Conservation (phyloP, 257 asterid genomes). For the Misopates orontium region DNA sequence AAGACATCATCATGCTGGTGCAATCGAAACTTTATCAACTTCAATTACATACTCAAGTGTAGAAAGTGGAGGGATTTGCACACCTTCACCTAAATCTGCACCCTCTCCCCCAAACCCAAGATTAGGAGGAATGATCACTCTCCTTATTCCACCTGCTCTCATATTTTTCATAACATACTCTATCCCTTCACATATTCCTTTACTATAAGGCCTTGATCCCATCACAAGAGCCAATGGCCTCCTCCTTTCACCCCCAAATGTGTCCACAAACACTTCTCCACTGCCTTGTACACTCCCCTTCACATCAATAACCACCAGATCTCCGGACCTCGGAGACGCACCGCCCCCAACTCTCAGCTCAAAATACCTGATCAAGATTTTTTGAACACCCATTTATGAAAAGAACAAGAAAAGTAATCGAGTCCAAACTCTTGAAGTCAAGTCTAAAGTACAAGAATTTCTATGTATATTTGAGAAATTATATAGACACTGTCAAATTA, state of each 20-base stretch:
- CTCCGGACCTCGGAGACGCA: constrained; percentile 59
- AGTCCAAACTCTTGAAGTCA: too few relatives aligned
- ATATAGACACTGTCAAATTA: too few relatives aligned
- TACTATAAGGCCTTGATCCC: constrained; percentile 82
- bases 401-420: background rate
- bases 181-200: constrained; percentile 84
- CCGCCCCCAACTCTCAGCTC: constrained; percentile 79
- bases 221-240: constrained; percentile 73
- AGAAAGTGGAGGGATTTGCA: constrained; percentile 70
- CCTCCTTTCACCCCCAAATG: constrained; percentile 49
- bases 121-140: constrained; percentile 63
- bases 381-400: background rate
- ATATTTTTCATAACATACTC: constrained; percentile 56
- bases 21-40: constrained; percentile 79
- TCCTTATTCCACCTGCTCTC: constrained; percentile 82
- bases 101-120: constrained; percentile 82
- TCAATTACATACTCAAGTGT: constrained; percentile 72
- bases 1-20: constrained; percentile 70
- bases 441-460: too few relatives aligned
- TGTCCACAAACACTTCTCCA: constrained; percentile 66
- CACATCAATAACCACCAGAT: constrained; percentile 76
- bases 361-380: constrained; percentile 44
- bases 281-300: constrained; percentile 62
- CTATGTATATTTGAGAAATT: too few relatives aligned
- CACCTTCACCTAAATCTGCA: constrained; percentile 75